These are phyloP conservation scores for Syzygium oleosum DNA, from an alignment of 345 rosid genomes.

Conservation along the genomic window DNA sequence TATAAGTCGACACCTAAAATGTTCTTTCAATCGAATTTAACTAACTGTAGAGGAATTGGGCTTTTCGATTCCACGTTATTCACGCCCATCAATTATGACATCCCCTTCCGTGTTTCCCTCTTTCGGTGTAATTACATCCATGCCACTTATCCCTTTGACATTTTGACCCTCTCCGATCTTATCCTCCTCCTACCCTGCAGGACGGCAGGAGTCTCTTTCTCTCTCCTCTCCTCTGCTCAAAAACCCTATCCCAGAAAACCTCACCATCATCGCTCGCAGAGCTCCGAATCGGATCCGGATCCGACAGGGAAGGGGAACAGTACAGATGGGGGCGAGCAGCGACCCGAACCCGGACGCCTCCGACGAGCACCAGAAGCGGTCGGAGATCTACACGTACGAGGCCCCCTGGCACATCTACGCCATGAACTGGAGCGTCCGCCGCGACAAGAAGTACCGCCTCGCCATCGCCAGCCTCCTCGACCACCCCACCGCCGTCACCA, in stretches of 20 bases:
- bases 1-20: background rate
- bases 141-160: background rate
- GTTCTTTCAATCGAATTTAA: background rate
- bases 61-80: background rate
- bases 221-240: background rate
- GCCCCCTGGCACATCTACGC: constrained; percentile 99
- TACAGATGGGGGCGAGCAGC: constrained; percentile 55
- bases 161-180: background rate
- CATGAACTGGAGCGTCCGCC: constrained; percentile 99
- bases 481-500: constrained; percentile 26
- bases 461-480: constrained; percentile 92
- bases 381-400: constrained; percentile 96
- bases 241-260: background rate
- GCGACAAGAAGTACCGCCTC: constrained; percentile 91
- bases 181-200: too few species aligned
- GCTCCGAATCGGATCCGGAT: background rate
- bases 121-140: background rate
- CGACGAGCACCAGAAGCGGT: constrained; percentile 89
- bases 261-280: background rate
- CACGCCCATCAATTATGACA: background rate
- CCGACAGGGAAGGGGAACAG: background rate
- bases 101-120: background rate
- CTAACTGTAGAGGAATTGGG: background rate
- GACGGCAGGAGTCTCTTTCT: background rate
- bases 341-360: constrained; percentile 73